Percentiles rank a stretch among this genome's conserved stretches.
phyloP scores from a whole-genome alignment of 805 yeast genomes.

The Candida piceae region DNA sequence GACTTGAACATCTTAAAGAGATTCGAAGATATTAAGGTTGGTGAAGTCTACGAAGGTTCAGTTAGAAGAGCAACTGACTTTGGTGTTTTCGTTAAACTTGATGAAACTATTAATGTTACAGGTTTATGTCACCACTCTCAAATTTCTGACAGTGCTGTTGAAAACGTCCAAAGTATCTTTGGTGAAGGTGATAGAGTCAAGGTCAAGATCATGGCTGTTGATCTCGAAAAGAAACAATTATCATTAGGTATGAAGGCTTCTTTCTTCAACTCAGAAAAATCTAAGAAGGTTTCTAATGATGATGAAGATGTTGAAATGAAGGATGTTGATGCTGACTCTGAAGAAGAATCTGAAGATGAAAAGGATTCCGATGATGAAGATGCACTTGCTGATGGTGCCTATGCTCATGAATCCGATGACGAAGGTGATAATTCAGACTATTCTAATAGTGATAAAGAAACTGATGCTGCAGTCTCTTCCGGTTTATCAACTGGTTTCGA shows the following conservation, averaged over 20 bases:
- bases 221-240: slow-evolving; percentile 62
- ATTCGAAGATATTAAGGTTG: slow-evolving; percentile 64
- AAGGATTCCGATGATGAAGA: slow-evolving; percentile 13
- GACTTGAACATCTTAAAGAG: slow-evolving; percentile 51
- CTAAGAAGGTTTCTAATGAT: slow-evolving; percentile 13
- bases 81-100: slow-evolving; percentile 85
- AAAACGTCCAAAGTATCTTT: slow-evolving; percentile 60
- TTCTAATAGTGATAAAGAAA: slow-evolving; percentile 17
- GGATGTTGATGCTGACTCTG: slow-evolving; percentile 26
- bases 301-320: slow-evolving; percentile 29
- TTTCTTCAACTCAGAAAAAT: slow-evolving; percentile 45
- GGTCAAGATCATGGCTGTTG: slow-evolving; percentile 67
- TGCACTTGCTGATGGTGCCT: slow-evolving; percentile 32
- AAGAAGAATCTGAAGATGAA: slow-evolving; percentile 26
- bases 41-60: slow-evolving; percentile 70
- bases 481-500: slow-evolving; percentile 89
- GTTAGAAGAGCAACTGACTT: slow-evolving; percentile 75
- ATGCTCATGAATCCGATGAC: slow-evolving; percentile 15
- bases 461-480: slow-evolving; percentile 27
- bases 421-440: slow-evolving; percentile 19
- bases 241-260: slow-evolving; percentile 95
- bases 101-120: slow-evolving; percentile 65
- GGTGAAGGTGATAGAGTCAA: slow-evolving; percentile 89
- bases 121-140: slow-evolving; percentile 88
- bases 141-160: slow-evolving; percentile 64